These are phyloP conservation scores for Batkoa obscura DNA, from an alignment of 371 early-diverging fungal genomes.

Conservation along the genomic window DNA sequence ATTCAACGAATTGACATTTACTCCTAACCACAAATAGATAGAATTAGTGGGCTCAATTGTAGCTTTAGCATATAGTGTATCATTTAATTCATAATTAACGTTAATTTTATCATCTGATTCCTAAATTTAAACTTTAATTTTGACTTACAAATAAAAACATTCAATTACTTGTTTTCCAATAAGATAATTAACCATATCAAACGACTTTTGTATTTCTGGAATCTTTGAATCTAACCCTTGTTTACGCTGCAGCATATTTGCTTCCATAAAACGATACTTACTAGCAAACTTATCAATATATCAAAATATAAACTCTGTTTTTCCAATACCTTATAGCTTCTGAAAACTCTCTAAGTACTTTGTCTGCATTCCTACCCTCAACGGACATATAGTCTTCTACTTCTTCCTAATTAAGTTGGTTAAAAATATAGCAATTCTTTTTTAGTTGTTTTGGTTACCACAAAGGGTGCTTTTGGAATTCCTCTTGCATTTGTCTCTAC, in stretches of 20 bases:
- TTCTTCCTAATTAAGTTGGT: conserved; percentile 34
- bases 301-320: neutral
- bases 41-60: conserved; percentile 48
- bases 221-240: conserved; percentile 71
- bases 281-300: conserved; percentile 18
- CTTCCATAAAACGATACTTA: conserved; percentile 95
- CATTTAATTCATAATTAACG: conserved; percentile 80
- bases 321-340: conserved; percentile 61
- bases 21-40: conserved; percentile 91
- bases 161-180: conserved; percentile 26
- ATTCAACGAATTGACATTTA: conserved; percentile 16
- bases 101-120: conserved; percentile 50
- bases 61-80: conserved; percentile 81
- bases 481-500: conserved; percentile 75
- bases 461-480: conserved; percentile 89
- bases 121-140: conserved; percentile 8
- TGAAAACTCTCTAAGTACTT: conserved; percentile 72
- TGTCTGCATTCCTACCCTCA: conserved; percentile 45
- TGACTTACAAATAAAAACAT: neutral
- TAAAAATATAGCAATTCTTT: neutral
- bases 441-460: conserved; percentile 26
- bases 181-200: conserved; percentile 67
- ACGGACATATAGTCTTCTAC: conserved; percentile 69
- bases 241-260: conserved; percentile 62
- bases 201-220: conserved; percentile 88